Evolutionary conservation across 139 green algal species (phyloP).

Genomic region (Dunaliella sp.): DNA sequence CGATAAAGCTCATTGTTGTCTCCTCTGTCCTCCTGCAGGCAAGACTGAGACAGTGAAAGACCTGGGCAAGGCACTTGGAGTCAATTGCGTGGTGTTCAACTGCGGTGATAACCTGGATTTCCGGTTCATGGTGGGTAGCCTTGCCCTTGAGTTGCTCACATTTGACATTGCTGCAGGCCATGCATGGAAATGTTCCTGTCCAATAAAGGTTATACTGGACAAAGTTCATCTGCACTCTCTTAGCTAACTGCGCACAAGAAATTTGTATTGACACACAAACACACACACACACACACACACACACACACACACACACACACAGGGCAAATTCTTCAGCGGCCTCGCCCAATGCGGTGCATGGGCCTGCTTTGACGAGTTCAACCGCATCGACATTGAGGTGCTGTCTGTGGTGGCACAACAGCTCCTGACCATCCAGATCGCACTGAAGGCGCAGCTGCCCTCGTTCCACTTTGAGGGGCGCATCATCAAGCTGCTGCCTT

Average conservation of each 20-base stretch:
- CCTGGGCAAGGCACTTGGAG: slow-evolving; percentile 79
- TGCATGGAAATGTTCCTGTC: no score
- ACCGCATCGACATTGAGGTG: slow-evolving; percentile 87
- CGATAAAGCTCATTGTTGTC: no score
- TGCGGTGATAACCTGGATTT: slow-evolving; percentile 88
- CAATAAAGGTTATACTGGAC: no score
- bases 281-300: no score
- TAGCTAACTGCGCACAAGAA: no score
- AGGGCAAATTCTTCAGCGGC: slow-evolving; percentile 83
- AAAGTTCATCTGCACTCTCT: no score
- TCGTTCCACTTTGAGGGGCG: slow-evolving; percentile 86
- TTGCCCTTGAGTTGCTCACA: not conserved
- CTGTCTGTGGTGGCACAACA: slow-evolving; percentile 86
- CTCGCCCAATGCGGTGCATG: slow-evolving; percentile 82
- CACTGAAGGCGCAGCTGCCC: slow-evolving; percentile 63
- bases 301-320: no score
- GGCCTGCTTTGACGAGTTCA: slow-evolving; percentile 92
- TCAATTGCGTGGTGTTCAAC: slow-evolving; percentile 93
- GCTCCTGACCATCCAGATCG: slow-evolving; percentile 81
- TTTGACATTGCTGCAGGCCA: no score
- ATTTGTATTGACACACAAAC: no score
- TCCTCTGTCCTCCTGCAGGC: slow-evolving; percentile 42
- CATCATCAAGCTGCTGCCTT: slow-evolving; percentile 72
- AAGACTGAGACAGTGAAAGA: slow-evolving; percentile 93
- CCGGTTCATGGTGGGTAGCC: slow-evolving; percentile 62